Base-by-base conservation (phyloP, 176 grass and related monocot genomes). In the Urochloa ruziziensis region DNA sequence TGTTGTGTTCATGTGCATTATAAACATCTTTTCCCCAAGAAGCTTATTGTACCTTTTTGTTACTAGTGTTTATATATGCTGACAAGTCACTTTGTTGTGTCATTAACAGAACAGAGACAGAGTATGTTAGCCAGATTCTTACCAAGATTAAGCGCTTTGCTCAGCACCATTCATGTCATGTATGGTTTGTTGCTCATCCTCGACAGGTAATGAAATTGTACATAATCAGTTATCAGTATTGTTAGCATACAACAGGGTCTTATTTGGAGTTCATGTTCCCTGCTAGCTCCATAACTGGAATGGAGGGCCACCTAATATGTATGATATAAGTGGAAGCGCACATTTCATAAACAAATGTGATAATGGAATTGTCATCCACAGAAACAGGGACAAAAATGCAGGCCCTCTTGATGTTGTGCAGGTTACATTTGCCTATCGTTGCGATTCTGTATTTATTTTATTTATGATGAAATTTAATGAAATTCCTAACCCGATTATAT, bases 341-440 rank as follows among this genome's bases (percentile, higher is more conserved):
- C 97, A 96, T 94, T 99, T 99, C 73, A 94, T 99, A 89, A 99
- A 99, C 65, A 94, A 99, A 92, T 99, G 97, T 87, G 97, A 99
- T 59, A 99, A 99, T 85, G 97, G 93, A 43, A 96, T 99, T 79
- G 97, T 96, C 33, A 63, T 99, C 43, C 97, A 96, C 81, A 83
- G 97, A 56, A 96, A 96, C 85, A 88, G 89, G 77, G 91, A 96
- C 72, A 43, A 23, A 63, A 88, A 90, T 66, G 60, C 80, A 81
- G 97, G 86, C 27, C 91, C 93, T 27, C 3, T 99, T 62, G 93
- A 99, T 81, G 61, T 80, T 4, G 93, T 99, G 15, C 89, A 91
- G 93, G 97, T 99, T 86, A 60, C 37, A 63, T 80, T 62, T 51
- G 23, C 69, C 59, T 65, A 46, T 21, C 36, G 37, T 17, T 72